Base-by-base conservation (phyloP, 129 eudicot species). In the Flaveria bidentis region DNA sequence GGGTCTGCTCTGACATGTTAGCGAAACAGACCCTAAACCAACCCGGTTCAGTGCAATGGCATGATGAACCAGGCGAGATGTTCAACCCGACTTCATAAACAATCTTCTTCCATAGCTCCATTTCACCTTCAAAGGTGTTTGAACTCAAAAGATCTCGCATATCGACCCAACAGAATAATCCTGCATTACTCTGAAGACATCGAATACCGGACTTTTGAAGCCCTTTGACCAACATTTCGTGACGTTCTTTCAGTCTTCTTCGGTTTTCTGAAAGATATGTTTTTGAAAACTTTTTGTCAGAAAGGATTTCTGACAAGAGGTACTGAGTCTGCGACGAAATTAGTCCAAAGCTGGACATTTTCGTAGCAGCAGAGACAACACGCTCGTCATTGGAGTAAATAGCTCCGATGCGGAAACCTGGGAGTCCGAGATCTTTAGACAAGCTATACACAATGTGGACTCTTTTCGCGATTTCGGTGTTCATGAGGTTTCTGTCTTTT, bases 11-110 rank as follows among this genome's bases (percentile, higher is more conserved):
- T 0, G 97, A 86, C 97, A 95, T 84, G 82, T 91, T 91, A 0
- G 99, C 97, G 66, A 95, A 95, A 55, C 99, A 95, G 15, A 89
- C 85, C 33, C 99, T 78, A 64, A 95, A 95, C 97, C 97, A 95
- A 1, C 99, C 99, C n/a, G 99, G 99, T 81, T 95, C 97, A 23
- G 64, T 28, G 50, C 97, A 95, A 82, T 95, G 99, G 66, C 96
- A 95, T 0, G 99, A 91, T 2, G 97, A 89, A 11, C 99, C 99
- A 12, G 99, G 97, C 0, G 99, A 91, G 36, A 95, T 84, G 15
- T 95, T 95, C 50, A 95, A 67, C 72, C 97, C 93, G 5, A 91
- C 99, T 23, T 91, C 81, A 78, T 91, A 91, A 23, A 95, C 93
- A 41, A 95, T 87, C 67, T 91, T 87, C 76, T 88, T 88, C 99